phyloP scores from a whole-genome alignment of 2,329 filamentous ascomycete genomes.

The Phialophora verrucosa region DNA sequence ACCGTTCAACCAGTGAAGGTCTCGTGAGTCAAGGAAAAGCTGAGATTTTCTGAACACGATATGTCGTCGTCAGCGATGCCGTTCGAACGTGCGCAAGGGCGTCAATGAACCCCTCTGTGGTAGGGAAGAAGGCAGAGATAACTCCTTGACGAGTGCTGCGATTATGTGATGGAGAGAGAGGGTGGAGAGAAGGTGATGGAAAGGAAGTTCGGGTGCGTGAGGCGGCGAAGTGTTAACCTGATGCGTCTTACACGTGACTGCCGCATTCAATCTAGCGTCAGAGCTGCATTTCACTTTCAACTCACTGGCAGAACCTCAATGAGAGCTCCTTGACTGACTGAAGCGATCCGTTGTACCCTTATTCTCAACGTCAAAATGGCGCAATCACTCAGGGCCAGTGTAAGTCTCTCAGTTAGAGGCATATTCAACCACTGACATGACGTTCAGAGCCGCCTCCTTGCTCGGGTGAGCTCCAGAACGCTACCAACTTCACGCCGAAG shows the following conservation, averaged over 20 bases:
- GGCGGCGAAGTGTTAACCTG: neutral
- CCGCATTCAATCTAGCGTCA: neutral
- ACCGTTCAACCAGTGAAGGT: constrained; percentile 65
- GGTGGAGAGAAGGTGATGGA: constrained; percentile 27
- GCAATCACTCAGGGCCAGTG: constrained; percentile 66
- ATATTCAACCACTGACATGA: constrained; percentile 38
- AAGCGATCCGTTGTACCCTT: neutral
- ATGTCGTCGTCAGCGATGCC: constrained; percentile 49
- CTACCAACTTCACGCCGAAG: constrained; percentile 61
- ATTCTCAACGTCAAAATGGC: constrained; percentile 49
- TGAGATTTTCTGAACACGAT: constrained; percentile 42
- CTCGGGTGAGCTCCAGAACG: constrained; percentile 55
- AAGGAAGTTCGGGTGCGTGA: constrained; percentile 12
- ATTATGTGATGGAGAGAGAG: constrained; percentile 27
- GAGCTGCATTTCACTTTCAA: constrained; percentile 9
- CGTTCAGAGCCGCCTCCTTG: constrained; percentile 64
- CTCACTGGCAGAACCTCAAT: neutral
- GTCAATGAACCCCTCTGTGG: constrained; percentile 8
- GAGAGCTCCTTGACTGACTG: neutral
- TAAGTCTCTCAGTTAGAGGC: constrained; percentile 45
- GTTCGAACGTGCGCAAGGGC: constrained; percentile 24
- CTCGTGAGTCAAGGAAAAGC: constrained; percentile 52
- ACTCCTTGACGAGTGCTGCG: constrained; percentile 27
- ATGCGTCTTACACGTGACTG: neutral
- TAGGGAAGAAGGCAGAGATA: constrained; percentile 21